Evolutionary conservation across 768 basidiomycete species (phyloP).

Genomic region (Boletus subcaerulescens): DNA sequence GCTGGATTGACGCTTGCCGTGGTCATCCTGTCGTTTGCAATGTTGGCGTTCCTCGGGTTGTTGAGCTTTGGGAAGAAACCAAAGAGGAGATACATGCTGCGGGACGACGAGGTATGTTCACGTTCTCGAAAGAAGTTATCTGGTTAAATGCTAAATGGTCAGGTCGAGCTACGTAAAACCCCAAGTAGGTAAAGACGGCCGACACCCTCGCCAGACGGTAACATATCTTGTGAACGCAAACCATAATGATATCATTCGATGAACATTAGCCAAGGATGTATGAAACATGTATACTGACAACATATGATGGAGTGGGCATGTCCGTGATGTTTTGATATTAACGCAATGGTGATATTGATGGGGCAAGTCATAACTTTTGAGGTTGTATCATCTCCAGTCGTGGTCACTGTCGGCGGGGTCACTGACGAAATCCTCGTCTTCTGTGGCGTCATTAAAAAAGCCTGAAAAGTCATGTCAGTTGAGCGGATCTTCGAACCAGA

Average conservation of each 20-base stretch:
- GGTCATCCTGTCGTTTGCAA: slow-evolving; percentile 35
- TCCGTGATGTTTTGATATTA: slow-evolving; percentile 19
- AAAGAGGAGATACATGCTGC: neutral
- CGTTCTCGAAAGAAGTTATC: neutral
- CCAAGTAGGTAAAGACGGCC: slow-evolving; percentile 3
- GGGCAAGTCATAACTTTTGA: neutral
- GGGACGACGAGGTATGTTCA: slow-evolving; percentile 19
- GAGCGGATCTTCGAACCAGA: neutral
- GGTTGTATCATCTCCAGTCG: slow-evolving; percentile 31
- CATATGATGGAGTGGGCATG: slow-evolving; percentile 10
- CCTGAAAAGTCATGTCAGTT: slow-evolving; percentile 36
- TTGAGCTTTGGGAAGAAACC: slow-evolving; percentile 24
- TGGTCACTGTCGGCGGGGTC: slow-evolving; percentile 31
- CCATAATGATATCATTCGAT: neutral
- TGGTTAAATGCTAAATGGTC: neutral
- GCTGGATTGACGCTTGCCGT: slow-evolving; percentile 53
- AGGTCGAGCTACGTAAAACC: slow-evolving; percentile 25
- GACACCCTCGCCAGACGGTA: neutral
- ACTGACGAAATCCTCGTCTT: slow-evolving; percentile 41
- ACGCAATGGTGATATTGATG: slow-evolving; percentile 18
- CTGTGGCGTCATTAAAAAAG: slow-evolving; percentile 54
- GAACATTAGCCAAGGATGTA: neutral
- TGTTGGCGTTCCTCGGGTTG: slow-evolving; percentile 42
- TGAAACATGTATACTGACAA: slow-evolving; percentile 17
- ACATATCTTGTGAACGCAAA: neutral